Evolutionary conservation across 768 basidiomycete species (phyloP).

Genomic region (Macrolepiota fuliginosa): DNA sequence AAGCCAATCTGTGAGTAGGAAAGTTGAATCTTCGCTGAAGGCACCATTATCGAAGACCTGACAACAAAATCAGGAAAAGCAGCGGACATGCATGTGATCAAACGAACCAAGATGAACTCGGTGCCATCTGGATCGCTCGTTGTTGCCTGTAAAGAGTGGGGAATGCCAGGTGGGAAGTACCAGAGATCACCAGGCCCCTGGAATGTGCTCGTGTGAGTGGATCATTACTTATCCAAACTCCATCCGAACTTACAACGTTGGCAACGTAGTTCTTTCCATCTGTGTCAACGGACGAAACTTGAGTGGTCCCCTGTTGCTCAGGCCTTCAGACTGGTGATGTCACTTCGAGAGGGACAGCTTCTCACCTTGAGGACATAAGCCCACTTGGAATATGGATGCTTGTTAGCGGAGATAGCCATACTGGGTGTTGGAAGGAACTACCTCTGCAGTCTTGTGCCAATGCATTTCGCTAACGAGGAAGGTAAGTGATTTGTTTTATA

Average conservation of each 20-base stretch:
- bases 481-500: not conserved
- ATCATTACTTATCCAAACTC: not conserved
- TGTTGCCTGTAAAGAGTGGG: constrained; percentile 55
- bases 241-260: constrained; percentile 39
- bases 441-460: constrained; percentile 51
- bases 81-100: not conserved
- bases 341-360: not conserved
- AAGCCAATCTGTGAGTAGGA: constrained; percentile 57
- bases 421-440: constrained; percentile 14
- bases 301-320: constrained; percentile 38
- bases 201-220: not conserved
- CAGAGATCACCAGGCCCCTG: constrained; percentile 50
- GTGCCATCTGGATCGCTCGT: constrained; percentile 41
- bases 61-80: not conserved
- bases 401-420: constrained; percentile 1
- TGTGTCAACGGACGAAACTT: constrained; percentile 46
- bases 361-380: constrained; percentile 46
- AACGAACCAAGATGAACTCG: constrained; percentile 48
- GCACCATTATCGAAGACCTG: constrained; percentile 50
- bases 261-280: constrained; percentile 48
- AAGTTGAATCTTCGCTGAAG: constrained; percentile 53
- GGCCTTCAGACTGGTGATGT: not conserved
- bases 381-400: constrained; percentile 33
- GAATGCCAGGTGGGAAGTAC: constrained; percentile 57
- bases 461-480: constrained; percentile 43